Evolutionary conservation across 2,329 filamentous ascomycete species (phyloP).

Genomic region (Colletotrichum liriopes): DNA sequence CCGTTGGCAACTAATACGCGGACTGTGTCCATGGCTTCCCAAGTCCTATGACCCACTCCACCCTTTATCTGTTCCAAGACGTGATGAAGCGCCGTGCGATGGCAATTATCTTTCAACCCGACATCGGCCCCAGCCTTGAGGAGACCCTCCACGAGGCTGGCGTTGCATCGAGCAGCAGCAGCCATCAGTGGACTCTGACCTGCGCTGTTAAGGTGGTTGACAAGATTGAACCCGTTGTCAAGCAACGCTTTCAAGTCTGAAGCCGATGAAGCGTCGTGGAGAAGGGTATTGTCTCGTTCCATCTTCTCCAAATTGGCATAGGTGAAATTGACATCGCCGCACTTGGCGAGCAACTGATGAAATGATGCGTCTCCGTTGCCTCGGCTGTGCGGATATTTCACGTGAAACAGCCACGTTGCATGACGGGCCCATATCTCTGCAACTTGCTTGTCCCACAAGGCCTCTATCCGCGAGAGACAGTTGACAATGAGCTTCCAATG

Average conservation of each 20-base stretch:
- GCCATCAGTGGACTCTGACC: not conserved
- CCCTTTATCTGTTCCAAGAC: accelerated
- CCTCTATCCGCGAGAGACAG: not conserved
- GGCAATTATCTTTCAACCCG: not conserved
- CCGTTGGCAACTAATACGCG: not conserved
- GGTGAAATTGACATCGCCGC: not conserved
- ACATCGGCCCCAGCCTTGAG: not conserved
- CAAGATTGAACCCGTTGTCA: not conserved
- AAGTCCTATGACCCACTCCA: accelerated
- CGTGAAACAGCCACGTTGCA: not conserved
- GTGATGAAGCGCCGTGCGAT: not conserved
- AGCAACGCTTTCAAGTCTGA: not conserved
- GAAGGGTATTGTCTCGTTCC: not conserved
- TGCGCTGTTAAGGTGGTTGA: not conserved
- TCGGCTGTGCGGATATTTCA: not conserved
- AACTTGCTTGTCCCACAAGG: accelerated
- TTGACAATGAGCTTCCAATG: slow-evolving; percentile 15
- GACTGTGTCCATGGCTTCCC: not conserved
- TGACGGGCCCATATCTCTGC: not conserved
- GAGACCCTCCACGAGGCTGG: not conserved
- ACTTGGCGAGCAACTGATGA: not conserved
- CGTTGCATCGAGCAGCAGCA: accelerated
- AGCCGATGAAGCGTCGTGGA: not conserved
- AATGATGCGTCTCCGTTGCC: not conserved
- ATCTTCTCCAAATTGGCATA: not conserved